Evolutionary conservation across 805 yeast genomes (phyloP).

Genomic region (Candida khao-thaluensis): DNA sequence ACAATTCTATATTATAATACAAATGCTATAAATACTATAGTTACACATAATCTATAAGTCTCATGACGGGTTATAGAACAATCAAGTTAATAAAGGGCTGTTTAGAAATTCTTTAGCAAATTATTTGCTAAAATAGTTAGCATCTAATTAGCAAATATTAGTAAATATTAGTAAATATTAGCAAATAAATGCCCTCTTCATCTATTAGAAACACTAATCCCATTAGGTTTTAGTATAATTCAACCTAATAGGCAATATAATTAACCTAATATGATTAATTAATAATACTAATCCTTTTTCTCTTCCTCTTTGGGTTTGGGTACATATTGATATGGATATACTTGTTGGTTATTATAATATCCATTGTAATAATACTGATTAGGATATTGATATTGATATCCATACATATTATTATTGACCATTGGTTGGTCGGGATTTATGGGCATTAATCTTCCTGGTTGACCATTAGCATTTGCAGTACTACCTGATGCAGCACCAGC

Average conservation of each 20-base stretch:
- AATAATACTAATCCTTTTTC: slow-evolving; percentile 11
- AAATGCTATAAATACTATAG: slow-evolving; percentile 8
- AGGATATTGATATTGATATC: slow-evolving; percentile 25
- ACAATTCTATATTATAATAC: slow-evolving; percentile 7
- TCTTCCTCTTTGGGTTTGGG: slow-evolving; percentile 13
- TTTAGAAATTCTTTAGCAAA: no score
- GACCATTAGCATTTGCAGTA: slow-evolving; percentile 2
- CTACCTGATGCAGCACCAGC: background rate
- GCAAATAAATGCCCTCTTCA: no score
- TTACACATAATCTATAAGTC: slow-evolving; percentile 3
- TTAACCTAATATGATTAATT: no score
- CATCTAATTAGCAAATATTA: no score
- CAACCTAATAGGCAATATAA: no score
- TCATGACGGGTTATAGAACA: background rate
- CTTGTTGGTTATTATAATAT: slow-evolving; percentile 15
- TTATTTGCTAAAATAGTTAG: no score
- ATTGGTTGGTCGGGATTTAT: slow-evolving; percentile 12
- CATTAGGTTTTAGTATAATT: no score
- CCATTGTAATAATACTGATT: slow-evolving; percentile 23
- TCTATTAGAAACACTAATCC: no score
- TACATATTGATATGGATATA: slow-evolving; percentile 14
- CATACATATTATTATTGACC: slow-evolving; percentile 3
- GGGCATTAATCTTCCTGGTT: slow-evolving; percentile 4
- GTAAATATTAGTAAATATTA: no score
- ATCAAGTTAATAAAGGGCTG: no score